Percentiles rank a stretch among this genome's conserved stretches.
These are phyloP conservation scores for Ophiostoma sp. DNA, from an alignment of 2,329 filamentous ascomycete genomes.

Conservation along the genomic window DNA sequence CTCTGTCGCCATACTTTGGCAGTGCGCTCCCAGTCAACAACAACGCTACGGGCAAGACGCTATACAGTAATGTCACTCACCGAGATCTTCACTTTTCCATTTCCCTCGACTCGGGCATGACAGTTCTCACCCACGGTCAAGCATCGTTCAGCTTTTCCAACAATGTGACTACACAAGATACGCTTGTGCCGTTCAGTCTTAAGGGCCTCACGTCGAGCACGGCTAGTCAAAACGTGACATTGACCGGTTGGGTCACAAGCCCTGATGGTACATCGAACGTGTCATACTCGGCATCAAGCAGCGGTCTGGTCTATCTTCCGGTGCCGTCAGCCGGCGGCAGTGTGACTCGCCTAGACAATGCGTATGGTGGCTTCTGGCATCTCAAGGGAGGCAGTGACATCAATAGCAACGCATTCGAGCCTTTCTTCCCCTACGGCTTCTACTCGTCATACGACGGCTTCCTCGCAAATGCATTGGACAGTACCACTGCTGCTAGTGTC, in stretches of 20 bases:
- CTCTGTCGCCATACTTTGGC: slow-evolving; percentile 40
- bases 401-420: slow-evolving; percentile 32
- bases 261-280: slow-evolving; percentile 28
- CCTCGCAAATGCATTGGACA: slow-evolving; percentile 36
- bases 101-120: slow-evolving; percentile 31
- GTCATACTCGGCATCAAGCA: slow-evolving; percentile 35
- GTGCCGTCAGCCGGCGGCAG: slow-evolving; percentile 39
- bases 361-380: slow-evolving; percentile 41
- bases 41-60: slow-evolving; percentile 3
- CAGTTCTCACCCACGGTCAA: slow-evolving; percentile 34
- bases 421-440: slow-evolving; percentile 43
- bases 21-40: slow-evolving; percentile 32
- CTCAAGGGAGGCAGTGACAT: slow-evolving; percentile 30
- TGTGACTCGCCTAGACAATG: slow-evolving; percentile 43
- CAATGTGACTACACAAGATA: slow-evolving; percentile 29
- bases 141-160: slow-evolving; percentile 33
- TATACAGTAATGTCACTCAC: slow-evolving; percentile 11
- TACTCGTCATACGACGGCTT: slow-evolving; percentile 43
- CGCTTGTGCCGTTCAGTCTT: slow-evolving; percentile 38
- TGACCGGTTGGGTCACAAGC: slow-evolving; percentile 35
- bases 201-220: slow-evolving; percentile 35
- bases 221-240: slow-evolving; percentile 38
- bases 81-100: slow-evolving; percentile 35
- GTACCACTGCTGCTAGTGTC: slow-evolving; percentile 30
- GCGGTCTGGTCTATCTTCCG: slow-evolving; percentile 41